Base-by-base conservation (phyloP, 2,329 filamentous ascomycete species). In the Neopestalotiopsis rosae region DNA sequence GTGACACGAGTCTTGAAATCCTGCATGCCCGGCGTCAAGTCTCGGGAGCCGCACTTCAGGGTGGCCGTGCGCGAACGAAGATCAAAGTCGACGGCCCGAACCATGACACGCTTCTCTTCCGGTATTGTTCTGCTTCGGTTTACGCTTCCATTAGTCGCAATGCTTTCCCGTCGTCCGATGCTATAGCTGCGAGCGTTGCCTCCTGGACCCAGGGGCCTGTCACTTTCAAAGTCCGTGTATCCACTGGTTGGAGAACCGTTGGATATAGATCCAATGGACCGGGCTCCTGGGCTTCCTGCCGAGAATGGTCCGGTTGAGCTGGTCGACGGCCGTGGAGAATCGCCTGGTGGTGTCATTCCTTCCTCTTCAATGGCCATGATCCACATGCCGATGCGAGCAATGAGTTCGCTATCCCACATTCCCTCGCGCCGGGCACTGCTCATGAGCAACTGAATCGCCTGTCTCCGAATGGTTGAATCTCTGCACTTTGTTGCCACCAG, bases 401-500 rank as follows among this genome's bases (percentile, higher is more conserved):
- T 82, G 69, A 90, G 81, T 71, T 88, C 85, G 73, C 87, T 90
- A 73, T 93, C 90, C 90, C 90, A 92, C 84, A 92, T 90, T 28
- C 88, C 90, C 78, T 92, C 91, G 63, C 90, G 83, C 61, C 90
- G 84, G 7, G 89, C 86, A 74, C 87, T 89, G 72, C 84, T 88
- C 65, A 84, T 83, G 67, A 92, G 79, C 49, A 92, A 77, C 75
- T 88, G 83, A 57, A 92, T 89, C 7, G 90, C 90, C 71, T 88
- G 86, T 20, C 88, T 83, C 24, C 90, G 86, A 42, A 87, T 82
- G 1, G 80, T 72, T 0, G 86, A 84, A 69, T 91, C 86, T 12
- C 89, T 85, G 74, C 90, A 92, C 74, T 91, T 91, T 6, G 88
- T 91, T 6, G 88, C 90, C n/a, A 90, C 87, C 5, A 91, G 85